Conservation (phyloP, 176 grass and related monocot genomes). For the Pontederia crassipes region DNA sequence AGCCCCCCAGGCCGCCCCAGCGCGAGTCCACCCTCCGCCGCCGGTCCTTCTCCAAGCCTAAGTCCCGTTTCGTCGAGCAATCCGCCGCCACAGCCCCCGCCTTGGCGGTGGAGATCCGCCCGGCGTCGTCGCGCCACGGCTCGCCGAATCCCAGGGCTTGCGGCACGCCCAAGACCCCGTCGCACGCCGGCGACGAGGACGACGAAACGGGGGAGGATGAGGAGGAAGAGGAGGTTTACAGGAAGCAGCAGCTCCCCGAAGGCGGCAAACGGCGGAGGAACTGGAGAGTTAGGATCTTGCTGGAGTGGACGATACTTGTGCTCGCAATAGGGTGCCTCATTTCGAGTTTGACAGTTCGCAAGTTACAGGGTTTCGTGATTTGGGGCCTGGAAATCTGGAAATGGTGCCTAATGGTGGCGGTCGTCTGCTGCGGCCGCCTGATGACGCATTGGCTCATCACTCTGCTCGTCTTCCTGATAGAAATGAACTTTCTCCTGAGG, state of each 20-base stretch:
- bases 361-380: slow-evolving; percentile 27
- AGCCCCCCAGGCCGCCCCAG: slow-evolving; percentile 10
- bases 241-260: slow-evolving; percentile 10
- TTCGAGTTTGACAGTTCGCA: slow-evolving; percentile 41
- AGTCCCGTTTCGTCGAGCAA: slow-evolving; percentile 12
- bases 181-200: slow-evolving; percentile 20
- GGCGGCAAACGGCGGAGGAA: slow-evolving; percentile 18
- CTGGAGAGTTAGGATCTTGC: slow-evolving; percentile 25
- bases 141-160: slow-evolving; percentile 1
- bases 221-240: slow-evolving; percentile 66
- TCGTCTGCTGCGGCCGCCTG: slow-evolving; percentile 68
- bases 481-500: slow-evolving; percentile 85
- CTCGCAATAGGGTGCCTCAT: slow-evolving; percentile 54
- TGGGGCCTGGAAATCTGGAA: slow-evolving; percentile 87
- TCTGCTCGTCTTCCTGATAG: slow-evolving; percentile 58
- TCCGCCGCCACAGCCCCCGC: neutral
- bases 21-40: neutral
- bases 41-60: slow-evolving; percentile 5
- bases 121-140: neutral
- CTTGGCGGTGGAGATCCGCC: neutral
- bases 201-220: slow-evolving; percentile 26
- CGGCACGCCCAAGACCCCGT: slow-evolving; percentile 1
- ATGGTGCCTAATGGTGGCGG: slow-evolving; percentile 76
- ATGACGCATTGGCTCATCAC: slow-evolving; percentile 58
- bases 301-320: slow-evolving; percentile 50